These are phyloP conservation scores for Hypoxylon sp. DNA, from an alignment of 2,329 filamentous ascomycete species.

Conservation along the genomic window DNA sequence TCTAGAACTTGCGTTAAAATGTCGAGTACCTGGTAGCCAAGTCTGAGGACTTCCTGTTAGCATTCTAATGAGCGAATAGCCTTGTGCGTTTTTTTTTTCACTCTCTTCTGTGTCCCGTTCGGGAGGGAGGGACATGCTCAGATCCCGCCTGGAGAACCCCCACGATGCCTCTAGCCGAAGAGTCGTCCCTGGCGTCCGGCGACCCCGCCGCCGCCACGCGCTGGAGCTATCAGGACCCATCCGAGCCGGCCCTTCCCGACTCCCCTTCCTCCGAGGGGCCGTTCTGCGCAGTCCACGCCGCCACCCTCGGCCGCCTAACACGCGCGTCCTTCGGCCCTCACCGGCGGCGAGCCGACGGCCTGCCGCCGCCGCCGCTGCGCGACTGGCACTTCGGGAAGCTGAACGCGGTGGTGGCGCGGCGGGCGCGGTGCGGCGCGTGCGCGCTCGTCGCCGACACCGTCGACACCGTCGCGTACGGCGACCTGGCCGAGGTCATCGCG, in stretches of 20 bases:
- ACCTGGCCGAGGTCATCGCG: conserved; percentile 3
- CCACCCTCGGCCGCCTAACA: background rate
- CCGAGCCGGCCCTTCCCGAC: background rate
- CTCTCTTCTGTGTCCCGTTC: no score
- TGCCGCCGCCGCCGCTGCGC: background rate
- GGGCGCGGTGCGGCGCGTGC: conserved; percentile 7
- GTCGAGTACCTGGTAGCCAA: no score
- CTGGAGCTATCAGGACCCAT: background rate
- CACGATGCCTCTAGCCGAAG: background rate
- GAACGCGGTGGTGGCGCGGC: conserved; percentile 2
- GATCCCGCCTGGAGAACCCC: background rate
- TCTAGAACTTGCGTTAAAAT: no score
- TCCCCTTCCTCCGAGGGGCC: conserved; percentile 3
- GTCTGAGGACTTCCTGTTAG: no score
- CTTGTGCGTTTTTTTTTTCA: no score
- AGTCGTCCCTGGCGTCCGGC: background rate
- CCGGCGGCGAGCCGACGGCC: background rate
- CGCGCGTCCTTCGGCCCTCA: background rate
- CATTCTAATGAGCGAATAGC: no score
- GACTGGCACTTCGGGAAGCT: conserved; percentile 18
- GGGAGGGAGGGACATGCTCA: no score
- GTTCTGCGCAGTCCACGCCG: conserved; percentile 13
- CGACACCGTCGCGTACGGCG: background rate
- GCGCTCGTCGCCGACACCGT: conserved; percentile 3
- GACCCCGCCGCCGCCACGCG: background rate